Base-by-base conservation (phyloP, 345 rosid genomes). In the Hibiscus mutabilis region DNA sequence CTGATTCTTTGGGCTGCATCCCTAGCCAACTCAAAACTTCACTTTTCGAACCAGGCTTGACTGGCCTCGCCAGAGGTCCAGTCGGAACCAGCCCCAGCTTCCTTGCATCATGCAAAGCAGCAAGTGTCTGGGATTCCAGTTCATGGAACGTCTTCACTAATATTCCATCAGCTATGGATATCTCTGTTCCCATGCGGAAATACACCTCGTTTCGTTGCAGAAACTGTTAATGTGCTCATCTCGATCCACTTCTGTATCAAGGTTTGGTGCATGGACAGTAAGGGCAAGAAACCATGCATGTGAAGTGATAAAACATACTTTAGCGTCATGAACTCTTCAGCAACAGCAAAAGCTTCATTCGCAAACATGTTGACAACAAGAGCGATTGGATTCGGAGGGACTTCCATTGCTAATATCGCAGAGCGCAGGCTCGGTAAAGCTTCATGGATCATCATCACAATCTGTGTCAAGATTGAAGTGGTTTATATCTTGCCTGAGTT, bases 231-330 rank as follows among this genome's bases (percentile, higher is more conserved):
- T 24, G 15, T 37, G 68, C 11, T 40, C 68, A 19, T 81, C 81
- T 31, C 4, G 12, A 7, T 69, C 53, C 29, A 19, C 77, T 49
- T 58, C 70, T 55, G 60, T 76, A 25, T 80, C 82, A 7, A 82
- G 27, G 4, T 69, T 72, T 8, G 89, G 87, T 6, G 71, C 71
- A 72, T 86, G 82, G 6, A 86, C 19, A 0, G 80, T 61, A 35
- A 79, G 65, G 0, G 92, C 88, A 2, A 91, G 79, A 73, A 76
- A 79, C 88, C 95, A 82, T 1, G 91, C 97, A 70, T 79, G 89
- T 0, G 86, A 63, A 57, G 91, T 65, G 8, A 82, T 33, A 79
- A 82, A 6, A 87, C 81, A 31, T 81, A 89, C 74, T 78, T 87
- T 16, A 80, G 73, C 80, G 89, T 79, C 68, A 71, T 71, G 0